Conservation (phyloP, 2,329 filamentous ascomycete genomes). For the Colletotrichum cordylinicola region DNA sequence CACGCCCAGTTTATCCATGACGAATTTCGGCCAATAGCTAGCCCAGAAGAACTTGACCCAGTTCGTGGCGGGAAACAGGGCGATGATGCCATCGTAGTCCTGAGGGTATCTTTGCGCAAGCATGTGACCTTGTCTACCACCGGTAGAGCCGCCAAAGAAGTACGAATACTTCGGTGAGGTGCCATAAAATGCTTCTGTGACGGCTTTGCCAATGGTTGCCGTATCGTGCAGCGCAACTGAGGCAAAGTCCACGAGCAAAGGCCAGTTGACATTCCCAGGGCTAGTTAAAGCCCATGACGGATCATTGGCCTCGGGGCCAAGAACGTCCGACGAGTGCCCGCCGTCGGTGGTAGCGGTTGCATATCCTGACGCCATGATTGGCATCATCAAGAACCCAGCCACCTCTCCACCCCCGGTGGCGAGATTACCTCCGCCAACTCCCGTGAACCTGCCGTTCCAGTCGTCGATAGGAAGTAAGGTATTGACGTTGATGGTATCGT, state of each 20-base stretch:
- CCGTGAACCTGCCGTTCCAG: conserved; percentile 22
- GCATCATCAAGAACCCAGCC: not conserved
- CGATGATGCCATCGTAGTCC: conserved; percentile 64
- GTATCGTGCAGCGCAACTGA: conserved; percentile 28
- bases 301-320: not conserved
- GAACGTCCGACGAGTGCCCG: not conserved
- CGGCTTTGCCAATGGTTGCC: conserved; percentile 51
- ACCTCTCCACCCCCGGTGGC: not conserved
- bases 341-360: not conserved
- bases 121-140: conserved; percentile 63
- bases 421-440: conserved; percentile 13
- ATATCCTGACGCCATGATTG: not conserved
- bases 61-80: conserved; percentile 47
- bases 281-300: conserved; percentile 23
- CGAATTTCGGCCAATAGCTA: not conserved
- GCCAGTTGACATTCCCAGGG: not conserved
- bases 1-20: not conserved
- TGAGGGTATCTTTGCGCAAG: conserved; percentile 57
- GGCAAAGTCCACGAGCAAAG: not conserved
- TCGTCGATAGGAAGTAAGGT: conserved; percentile 17
- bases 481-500: conserved; percentile 14
- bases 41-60: conserved; percentile 29
- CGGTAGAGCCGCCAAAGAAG: conserved; percentile 64
- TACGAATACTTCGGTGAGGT: conserved; percentile 47
- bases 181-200: conserved; percentile 53